Evolutionary conservation across 2,329 filamentous ascomycete genomes (phyloP).

Genomic region (Trichoderma atroviride): DNA sequence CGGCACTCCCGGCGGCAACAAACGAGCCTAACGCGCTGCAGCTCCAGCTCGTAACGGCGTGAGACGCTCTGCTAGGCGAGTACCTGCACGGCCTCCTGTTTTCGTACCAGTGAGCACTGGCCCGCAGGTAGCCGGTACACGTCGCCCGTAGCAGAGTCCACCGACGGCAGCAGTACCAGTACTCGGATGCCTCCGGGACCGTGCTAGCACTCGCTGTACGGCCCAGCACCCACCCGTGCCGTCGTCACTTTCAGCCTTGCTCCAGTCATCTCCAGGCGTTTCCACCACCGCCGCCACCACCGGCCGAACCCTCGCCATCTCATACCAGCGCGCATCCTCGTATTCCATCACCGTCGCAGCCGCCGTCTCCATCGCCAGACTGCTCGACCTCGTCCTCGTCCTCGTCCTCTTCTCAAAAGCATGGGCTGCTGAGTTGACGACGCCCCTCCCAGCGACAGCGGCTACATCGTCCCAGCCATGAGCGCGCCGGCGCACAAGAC

Average conservation of each 20-base stretch:
- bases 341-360: conserved; percentile 1
- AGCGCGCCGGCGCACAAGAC: conserved; percentile 29
- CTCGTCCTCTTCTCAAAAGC: background rate
- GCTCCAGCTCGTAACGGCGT: background rate
- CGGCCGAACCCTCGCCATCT: background rate
- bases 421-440: conserved; percentile 24
- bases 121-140: background rate
- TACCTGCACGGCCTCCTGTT: background rate
- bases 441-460: conserved; percentile 10
- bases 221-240: conserved; percentile 8
- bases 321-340: conserved; percentile 11
- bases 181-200: background rate
- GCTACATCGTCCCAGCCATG: conserved; percentile 28
- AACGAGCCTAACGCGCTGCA: background rate
- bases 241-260: conserved; percentile 23
- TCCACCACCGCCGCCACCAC: conserved; percentile 11
- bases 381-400: background rate
- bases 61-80: background rate
- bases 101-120: background rate
- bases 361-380: background rate
- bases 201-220: background rate
- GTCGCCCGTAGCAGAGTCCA: background rate
- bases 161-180: background rate
- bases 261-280: conserved; percentile 10
- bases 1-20: background rate